A percentile compares a stretch with the other conserved stretches of the same genome.
phyloP scores from a whole-genome alignment of 805 yeast species.

The Candida dajiaensis region DNA sequence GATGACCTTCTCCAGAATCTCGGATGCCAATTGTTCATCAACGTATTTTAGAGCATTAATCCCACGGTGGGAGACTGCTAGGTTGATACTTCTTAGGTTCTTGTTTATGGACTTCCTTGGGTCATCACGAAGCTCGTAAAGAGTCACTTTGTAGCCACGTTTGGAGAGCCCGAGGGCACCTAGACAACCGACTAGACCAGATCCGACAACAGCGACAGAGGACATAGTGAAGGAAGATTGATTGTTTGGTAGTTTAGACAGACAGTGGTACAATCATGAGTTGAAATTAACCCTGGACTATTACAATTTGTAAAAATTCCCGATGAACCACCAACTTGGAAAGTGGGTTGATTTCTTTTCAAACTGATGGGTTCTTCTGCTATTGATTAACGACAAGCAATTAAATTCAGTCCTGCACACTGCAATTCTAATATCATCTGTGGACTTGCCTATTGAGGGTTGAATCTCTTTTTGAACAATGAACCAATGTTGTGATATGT shows the following conservation, averaged over 20 bases:
- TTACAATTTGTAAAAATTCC: no score
- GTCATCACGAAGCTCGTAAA: slow-evolving; percentile 63
- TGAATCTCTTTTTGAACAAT: no score
- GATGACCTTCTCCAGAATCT: slow-evolving; percentile 54
- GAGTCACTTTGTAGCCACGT: slow-evolving; percentile 63
- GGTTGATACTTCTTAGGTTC: slow-evolving; percentile 65
- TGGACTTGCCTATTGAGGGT: no score
- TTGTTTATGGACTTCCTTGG: slow-evolving; percentile 41
- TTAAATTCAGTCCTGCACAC: no score
- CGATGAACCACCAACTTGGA: no score
- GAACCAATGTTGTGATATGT: no score
- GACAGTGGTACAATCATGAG: no score
- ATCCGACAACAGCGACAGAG: slow-evolving; percentile 67
- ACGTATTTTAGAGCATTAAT: slow-evolving; percentile 61
- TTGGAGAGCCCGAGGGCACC: slow-evolving; percentile 75
- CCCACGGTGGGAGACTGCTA: slow-evolving; percentile 87
- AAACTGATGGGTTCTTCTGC: no score
- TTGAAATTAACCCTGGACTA: no score
- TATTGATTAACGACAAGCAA: no score
- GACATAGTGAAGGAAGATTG: slow-evolving; percentile 1
- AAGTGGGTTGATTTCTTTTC: no score
- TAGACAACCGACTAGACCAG: slow-evolving; percentile 85
- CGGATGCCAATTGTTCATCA: slow-evolving; percentile 49
- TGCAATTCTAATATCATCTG: no score
- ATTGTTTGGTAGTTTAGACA: neutral